Evolutionary conservation across 257 asterid species (phyloP), one percentile per base, ranked within the genome.

Genomic region (Solanum paucissectum): DNA sequence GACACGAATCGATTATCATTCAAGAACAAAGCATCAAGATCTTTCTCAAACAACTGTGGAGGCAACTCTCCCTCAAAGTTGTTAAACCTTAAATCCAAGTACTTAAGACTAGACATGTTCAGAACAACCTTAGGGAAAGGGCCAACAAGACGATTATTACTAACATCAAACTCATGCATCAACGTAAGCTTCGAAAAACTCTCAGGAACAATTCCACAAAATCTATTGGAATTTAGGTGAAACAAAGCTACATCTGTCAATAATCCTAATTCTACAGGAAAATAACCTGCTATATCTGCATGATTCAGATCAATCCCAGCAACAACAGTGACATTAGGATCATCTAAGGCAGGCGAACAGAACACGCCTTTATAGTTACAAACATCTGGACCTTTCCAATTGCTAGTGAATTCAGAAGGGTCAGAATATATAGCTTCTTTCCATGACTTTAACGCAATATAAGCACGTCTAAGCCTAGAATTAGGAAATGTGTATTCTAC

Each of bases 331-430:
- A 46, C 14, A 21, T 36, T 44, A 2, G 88, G 88, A 52, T 88
- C 89, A 77, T 91, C 92, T 10, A 85, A 86, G 1, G 89, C 87
- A 0, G 87, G 71, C 3, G 91, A 87, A 69, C 92, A 91, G 20
- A 86, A 90, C 10, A 91, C 92, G 2, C 92, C 92, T 1, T 77
- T 90, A 83, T 90, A 91, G 11, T 83, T 83, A 20, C 93, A 90
- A n/a, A 91, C 91, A 77, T 90, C 87, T n/a, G 92, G 86, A 9
- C 93, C 93, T 62, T 87, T 72, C 93, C 93, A 91, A n/a, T 88
- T 90, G 76, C 75, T 42, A 7, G 91, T 91, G 86, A 91, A 87
- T 27, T 69, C 64, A 12, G 6, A 32, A 25, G 93, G 93, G 72
- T 91, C 92, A 21, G 93, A 91, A 46, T 85, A 83, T 5, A 91